Base-by-base conservation (phyloP, 768 basidiomycete genomes). In the Calocybe indica region DNA sequence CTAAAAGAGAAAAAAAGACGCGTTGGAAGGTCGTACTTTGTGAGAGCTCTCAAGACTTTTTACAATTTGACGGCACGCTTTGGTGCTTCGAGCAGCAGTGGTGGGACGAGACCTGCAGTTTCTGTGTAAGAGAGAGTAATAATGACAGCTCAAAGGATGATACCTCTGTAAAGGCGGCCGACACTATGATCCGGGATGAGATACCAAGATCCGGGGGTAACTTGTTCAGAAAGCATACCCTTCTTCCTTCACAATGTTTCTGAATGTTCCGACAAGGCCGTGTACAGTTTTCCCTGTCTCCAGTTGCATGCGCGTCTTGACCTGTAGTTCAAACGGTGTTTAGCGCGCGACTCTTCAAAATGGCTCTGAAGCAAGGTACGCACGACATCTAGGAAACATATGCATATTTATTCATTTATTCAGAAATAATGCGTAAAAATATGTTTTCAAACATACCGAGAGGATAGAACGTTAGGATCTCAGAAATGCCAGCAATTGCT, bases 291-390 rank as follows among this genome's bases (percentile, higher is more conserved):
- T 90, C 3, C 91, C 91, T 5, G 84, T 88, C 62, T 89, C 87
- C n/a, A 99, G 75, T 63, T 99, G 96, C 83, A 97, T 94, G 28
- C 96, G 89, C 14, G 96, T 99, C 72, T 99, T 97, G 62, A 97
- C 92, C 89, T 92, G 60, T 12, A 37, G 34, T 43, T 48, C 29
- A 41, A 50, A 51, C 37, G 10, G 5, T 33, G 33, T 40, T 46
- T 43, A 40, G 29, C 45, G 35, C 30, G 15, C 40, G 28, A 41
- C 38, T 49, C 47, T 45, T 52, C 51, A 49, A 43, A 40, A 43
- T 37, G 45, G 33, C 29, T 4, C 31, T 38, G 43, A 30, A 47
- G 42, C 37, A 40, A 14, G 30, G 37, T 22, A 80, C 89, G 58
- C 68, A 92, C 89, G 59, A 95, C 92, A 89, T 95, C 92, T 87